Base-by-base conservation (phyloP, 192 early-diverging fungal genomes). In the Chytriomyces sp. region DNA sequence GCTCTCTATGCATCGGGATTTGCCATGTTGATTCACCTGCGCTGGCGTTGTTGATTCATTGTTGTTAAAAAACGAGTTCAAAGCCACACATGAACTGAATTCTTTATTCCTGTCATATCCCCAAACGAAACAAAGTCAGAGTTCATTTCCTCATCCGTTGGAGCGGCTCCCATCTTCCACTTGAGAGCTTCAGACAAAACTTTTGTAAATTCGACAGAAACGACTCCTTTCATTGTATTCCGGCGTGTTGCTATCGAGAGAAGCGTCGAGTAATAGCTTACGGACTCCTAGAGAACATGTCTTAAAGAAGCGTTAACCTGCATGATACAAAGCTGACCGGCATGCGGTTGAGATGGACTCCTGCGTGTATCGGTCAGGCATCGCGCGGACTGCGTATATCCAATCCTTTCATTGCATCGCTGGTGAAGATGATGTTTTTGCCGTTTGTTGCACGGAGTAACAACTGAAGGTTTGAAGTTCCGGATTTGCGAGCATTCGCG, bases 341-440 rank as follows among this genome's bases (percentile, higher is more conserved):
- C 62, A 65, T 13, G 61, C 6, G 7, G 61, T 53, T 7, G 60
- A 24, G 35, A 66, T 48, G 16, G 63, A 43, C 10, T 75, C 73
- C 13, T 63, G 73, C 28, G 73, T 63, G 44, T 65, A 66, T 48
- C 47, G 26, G 48, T 75, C 73, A 5, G 73, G 73, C 7, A 77
- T 96, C 95, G 67, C 91, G 88, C 7, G 92, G 90, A 50, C 93
- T 88, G 28, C 91, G 84, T 48, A 94, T 76, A 49, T 95, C 91
- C 68, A 96, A 82, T 28, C 88, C 91, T 43, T 77, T 84, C 76
- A 85, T 75, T 0, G 94, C 93, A 62, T 87, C 92, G 66, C 91
- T 90, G 5, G 89, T 83, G 46, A 95, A 63, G 18, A 96, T 90
- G 5, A 96, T 77, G 77, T 95, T 92, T 64, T 92, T 92, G 23